Evolutionary conservation across 176 grass and related monocot species (phyloP), one percentile per base, ranked within the genome.

Genomic region (Elymus sibiricus): DNA sequence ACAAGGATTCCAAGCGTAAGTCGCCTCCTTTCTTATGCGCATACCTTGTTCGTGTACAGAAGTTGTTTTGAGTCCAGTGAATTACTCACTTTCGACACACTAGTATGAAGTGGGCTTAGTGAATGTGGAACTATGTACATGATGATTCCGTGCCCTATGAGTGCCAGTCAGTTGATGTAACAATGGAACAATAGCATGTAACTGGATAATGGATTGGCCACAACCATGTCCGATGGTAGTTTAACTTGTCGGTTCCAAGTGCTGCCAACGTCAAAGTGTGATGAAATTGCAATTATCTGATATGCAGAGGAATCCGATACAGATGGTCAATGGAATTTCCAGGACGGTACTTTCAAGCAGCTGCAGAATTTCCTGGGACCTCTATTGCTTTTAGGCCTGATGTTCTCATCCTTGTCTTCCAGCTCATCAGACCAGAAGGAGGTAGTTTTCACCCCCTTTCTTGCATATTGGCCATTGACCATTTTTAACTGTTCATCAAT

Each of bases 1-100:
- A 94, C 61, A 96, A 92, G 85, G 90, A 99, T 43, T 88, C 94
- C 0, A 99, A 96, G 69, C 74, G 97, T 99, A 87, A 83, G 82
- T 78, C 24, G 1, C 66, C 15, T 6, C 58, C 28, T 11, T 51
- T 22, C 42, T 43, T 3, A 3, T 37, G 1, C 15, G 72, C 12
- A 27, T 69, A 25, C 8, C n/a, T 74, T 68, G 35, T 89, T 80
- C 61, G 6, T 61, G 39, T 79, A 28, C 40, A 43, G 49, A 11
- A 43, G 22, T 59, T 76, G 38, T 49, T 49, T 42, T 60, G 14
- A 62, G 0, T 13, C 16, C 49, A 7, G 49, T 24, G 6, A 7
- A 51, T 49, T 72, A 6, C 0, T 40, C 74, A 62, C 60, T 64
- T 89, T 40, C 7, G 2, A 5, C 58, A 67, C 67, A n/a, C 34